Base-by-base conservation (phyloP, 139 green algal genomes). In the Chlorella sp. region DNA sequence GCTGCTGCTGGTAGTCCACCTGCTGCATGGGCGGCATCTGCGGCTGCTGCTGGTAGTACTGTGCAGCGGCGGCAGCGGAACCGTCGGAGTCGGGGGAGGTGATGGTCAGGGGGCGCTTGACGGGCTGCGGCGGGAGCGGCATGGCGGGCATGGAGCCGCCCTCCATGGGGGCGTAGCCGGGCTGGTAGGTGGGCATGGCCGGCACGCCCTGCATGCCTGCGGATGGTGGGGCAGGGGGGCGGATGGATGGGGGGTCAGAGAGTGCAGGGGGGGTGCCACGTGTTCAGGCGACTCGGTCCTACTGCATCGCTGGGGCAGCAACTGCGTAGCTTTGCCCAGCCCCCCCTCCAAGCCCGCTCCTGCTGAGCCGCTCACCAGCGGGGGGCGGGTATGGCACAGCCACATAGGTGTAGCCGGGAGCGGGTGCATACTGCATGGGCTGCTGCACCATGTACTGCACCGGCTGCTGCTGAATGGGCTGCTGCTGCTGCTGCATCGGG, bases 41-140 rank as follows among this genome's bases (percentile, higher is more conserved):
- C 43, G 26, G 30, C 73, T 58, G 73, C 69, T 30, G 38, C 34
- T 46, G 48, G 46, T 43, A 64, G 48, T 30, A n/a, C 34, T 41
- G 48, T n/a, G 74, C 46, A 67, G 46, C 48, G 14, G n/a, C 65
- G 28, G 65, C 44, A 16, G 44, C 48, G 0, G 54, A 72, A 9
- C 76, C 76, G 19, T 82, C 76, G 51, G 22, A 11, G 24, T 82
- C 76, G 2, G 85, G 85, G 3, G 78, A 56, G 24, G 65, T 48
- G 70, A 88, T 88, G 69, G 70, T 88, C 43, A 88, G 73, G 17
- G 85, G 85, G 20, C 85, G 85, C 78, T 82, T 85, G 70, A 88
- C 72, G 5, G 85, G 58, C 54, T 72, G 65, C 11, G 69, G 85
- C 43, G 81, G 76, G 60, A 86, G 34, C 16, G 85, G 78, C 32